These are phyloP conservation scores for Tranzscheliella williamsii DNA, from an alignment of 1,284 basidiomycete genomes.

Conservation along the genomic window DNA sequence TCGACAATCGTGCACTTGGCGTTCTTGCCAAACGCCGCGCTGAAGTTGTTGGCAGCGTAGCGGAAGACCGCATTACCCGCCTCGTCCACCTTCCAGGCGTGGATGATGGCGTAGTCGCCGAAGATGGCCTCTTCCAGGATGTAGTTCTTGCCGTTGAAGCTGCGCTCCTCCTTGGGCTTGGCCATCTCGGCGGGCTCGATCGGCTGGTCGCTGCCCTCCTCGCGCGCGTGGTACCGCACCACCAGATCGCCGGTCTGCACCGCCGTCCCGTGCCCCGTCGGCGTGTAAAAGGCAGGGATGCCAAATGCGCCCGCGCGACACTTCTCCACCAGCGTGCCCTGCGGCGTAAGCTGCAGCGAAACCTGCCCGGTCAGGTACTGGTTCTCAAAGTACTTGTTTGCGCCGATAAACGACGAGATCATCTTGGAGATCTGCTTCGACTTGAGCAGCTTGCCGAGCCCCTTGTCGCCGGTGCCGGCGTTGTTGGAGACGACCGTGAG, in stretches of 20 bases:
- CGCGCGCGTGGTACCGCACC: conserved; percentile 53
- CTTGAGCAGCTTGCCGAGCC: conserved; percentile 51
- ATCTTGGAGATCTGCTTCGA: conserved; percentile 49
- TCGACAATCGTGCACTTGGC: conserved; percentile 56
- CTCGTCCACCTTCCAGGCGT: conserved; percentile 95
- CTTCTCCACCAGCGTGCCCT: conserved; percentile 79
- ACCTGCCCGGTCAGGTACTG: conserved; percentile 57
- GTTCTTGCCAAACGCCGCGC: conserved; percentile 54
- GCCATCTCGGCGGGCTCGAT: conserved; percentile 56
- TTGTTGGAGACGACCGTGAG: conserved; percentile 58
- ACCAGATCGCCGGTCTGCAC: conserved; percentile 63
- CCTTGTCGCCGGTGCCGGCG: conserved; percentile 54
- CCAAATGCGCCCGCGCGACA: conserved; percentile 89
- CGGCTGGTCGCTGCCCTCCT: conserved; percentile 23
- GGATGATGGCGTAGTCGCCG: conserved; percentile 84
- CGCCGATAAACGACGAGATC: conserved; percentile 57
- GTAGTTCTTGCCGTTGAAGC: conserved; percentile 80
- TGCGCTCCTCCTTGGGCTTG: conserved; percentile 72
- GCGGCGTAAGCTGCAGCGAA: conserved; percentile 53
- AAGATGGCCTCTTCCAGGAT: conserved; percentile 84
- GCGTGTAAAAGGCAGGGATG: conserved; percentile 93
- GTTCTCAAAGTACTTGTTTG: conserved; percentile 56
- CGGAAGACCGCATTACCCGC: conserved; percentile 63
- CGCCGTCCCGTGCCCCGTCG: conserved; percentile 71
- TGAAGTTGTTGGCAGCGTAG: conserved; percentile 56